Evolutionary conservation across 2,329 filamentous ascomycete species (phyloP).

Genomic region (Coniochaeta sp.): DNA sequence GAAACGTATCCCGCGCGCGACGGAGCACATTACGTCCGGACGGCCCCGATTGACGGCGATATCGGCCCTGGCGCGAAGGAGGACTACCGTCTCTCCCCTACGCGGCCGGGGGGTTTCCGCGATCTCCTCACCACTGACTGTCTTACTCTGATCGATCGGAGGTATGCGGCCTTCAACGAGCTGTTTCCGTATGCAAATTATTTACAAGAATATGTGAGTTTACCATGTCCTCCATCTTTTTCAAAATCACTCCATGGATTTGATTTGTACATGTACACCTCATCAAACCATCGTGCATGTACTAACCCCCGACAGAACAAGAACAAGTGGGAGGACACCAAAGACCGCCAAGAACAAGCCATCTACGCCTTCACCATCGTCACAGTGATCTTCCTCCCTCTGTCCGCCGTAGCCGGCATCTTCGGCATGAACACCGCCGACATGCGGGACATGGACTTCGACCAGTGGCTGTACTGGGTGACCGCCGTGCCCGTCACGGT

Average conservation of each 20-base stretch:
- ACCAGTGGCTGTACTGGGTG: constrained; percentile 44
- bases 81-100: constrained; percentile 21
- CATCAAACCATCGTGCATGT: too few species aligned
- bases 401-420: constrained; percentile 37
- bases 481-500: constrained; percentile 38
- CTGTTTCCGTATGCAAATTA: constrained; percentile 16
- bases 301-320: constrained; percentile 14
- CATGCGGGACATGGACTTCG: constrained; percentile 38
- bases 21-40: not conserved
- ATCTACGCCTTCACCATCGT: constrained; percentile 43
- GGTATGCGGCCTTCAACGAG: constrained; percentile 20
- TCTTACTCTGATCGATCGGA: constrained; percentile 26
- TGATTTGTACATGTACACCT: too few species aligned
- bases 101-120: constrained; percentile 27
- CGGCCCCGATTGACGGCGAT: not conserved
- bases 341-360: constrained; percentile 37
- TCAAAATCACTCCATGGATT: not conserved
- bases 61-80: not conserved
- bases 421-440: constrained; percentile 48
- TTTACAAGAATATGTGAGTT: constrained; percentile 13
- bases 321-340: constrained; percentile 31
- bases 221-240: not conserved
- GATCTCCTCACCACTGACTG: constrained; percentile 32
- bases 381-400: constrained; percentile 40
- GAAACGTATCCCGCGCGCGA: not conserved